phyloP scores from a whole-genome alignment of 805 yeast species.

The Starmerella gropengiesseri region DNA sequence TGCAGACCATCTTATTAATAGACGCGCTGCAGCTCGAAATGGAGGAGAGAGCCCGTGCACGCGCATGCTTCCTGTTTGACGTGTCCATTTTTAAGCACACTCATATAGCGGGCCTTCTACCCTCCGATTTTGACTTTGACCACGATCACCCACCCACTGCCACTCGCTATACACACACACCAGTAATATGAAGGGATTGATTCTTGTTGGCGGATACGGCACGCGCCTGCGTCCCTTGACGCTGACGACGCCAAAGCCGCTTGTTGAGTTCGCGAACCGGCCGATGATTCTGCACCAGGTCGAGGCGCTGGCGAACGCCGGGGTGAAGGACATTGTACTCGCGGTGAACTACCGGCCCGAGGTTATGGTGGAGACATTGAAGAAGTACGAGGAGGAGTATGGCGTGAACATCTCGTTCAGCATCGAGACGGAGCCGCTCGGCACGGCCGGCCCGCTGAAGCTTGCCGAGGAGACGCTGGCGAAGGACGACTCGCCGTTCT shows the following conservation, averaged over 20 bases:
- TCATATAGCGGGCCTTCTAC: neutral
- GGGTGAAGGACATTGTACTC: constrained; percentile 94
- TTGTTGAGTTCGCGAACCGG: constrained; percentile 96
- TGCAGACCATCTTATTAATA: constrained; percentile 6
- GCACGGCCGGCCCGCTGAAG: constrained; percentile 98
- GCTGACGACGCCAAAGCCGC: constrained; percentile 87
- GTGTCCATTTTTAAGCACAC: constrained; percentile 6
- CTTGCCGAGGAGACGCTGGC: constrained; percentile 87
- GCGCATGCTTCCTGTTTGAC: constrained; percentile 4
- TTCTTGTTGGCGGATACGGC: constrained; percentile 99
- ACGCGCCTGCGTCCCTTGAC: constrained; percentile 99
- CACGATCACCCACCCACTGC: neutral
- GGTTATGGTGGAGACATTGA: constrained; percentile 91
- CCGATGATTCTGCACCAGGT: constrained; percentile 99
- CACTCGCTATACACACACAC: constrained; percentile 3
- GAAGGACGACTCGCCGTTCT: constrained; percentile 94
- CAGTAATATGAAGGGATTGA: constrained; percentile 69
- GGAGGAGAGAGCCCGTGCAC: constrained; percentile 1
- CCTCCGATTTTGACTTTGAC: neutral
- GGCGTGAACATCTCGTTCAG: constrained; percentile 94
- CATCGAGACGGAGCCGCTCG: constrained; percentile 98
- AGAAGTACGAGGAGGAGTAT: constrained; percentile 88
- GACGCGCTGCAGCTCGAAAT: constrained; percentile 7
- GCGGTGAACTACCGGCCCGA: constrained; percentile 99
- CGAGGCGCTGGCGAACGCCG: constrained; percentile 95